phyloP scores from a whole-genome alignment of 2,329 filamentous ascomycete genomes.

The Aureobasidium sp. region DNA sequence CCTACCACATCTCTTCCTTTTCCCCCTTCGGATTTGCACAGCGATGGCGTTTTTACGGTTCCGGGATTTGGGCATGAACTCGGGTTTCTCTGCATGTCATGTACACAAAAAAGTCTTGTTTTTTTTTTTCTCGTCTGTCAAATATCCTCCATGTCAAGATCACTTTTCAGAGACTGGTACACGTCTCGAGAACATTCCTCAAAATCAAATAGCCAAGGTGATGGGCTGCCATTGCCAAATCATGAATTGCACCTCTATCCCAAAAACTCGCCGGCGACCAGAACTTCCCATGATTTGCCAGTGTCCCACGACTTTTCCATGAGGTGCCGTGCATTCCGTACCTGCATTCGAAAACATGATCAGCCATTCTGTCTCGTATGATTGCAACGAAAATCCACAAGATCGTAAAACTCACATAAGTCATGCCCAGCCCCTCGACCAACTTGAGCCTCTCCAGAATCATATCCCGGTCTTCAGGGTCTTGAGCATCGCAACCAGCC shows the following conservation, averaged over 20 bases:
- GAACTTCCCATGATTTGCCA: slow-evolving; percentile 60
- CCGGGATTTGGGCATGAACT: background rate
- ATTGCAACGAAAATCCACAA: too few relatives aligned
- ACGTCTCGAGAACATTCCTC: background rate
- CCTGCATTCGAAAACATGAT: slow-evolving; percentile 29
- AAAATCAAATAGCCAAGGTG: background rate
- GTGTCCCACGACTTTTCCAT: slow-evolving; percentile 66
- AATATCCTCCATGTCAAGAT: background rate
- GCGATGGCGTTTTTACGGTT: slow-evolving; percentile 14
- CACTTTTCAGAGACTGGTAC: background rate
- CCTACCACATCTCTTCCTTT: background rate
- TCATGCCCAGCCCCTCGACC: slow-evolving; percentile 69
- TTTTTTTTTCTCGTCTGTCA: background rate
- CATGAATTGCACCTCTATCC: slow-evolving; percentile 36
- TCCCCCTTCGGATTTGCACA: background rate
- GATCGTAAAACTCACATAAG: slow-evolving; percentile 58
- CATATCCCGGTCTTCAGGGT: slow-evolving; percentile 48
- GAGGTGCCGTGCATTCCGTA: slow-evolving; percentile 53
- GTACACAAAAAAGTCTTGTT: slow-evolving; percentile 5
- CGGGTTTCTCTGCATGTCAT: background rate
- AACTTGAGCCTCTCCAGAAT: slow-evolving; percentile 60
- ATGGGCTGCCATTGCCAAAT: background rate
- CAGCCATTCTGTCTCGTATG: background rate
- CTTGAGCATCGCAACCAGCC: slow-evolving; percentile 65
- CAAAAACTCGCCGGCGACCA: slow-evolving; percentile 62